These are phyloP conservation scores for Xylaria grammica DNA, from an alignment of 495 filamentous ascomycete species.

Conservation along the genomic window DNA sequence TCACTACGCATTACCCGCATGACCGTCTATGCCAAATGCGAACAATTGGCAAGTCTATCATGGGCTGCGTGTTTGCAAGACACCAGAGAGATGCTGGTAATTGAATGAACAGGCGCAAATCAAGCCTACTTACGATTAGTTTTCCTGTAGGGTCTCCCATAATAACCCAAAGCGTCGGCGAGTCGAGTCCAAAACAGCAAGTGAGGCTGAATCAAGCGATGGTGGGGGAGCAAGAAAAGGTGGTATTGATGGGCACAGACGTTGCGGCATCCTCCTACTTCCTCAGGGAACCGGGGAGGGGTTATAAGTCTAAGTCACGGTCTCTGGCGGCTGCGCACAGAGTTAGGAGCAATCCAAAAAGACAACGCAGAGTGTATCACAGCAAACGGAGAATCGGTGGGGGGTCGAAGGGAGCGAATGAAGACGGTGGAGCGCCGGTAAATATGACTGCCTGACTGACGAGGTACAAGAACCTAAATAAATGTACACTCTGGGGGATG, in stretches of 20 bases:
- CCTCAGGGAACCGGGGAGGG: neutral
- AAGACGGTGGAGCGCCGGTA: neutral
- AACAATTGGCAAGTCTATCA: neutral
- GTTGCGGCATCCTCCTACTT: constrained; percentile 15
- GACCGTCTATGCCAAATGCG: no score
- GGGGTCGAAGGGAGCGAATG: neutral
- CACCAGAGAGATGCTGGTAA: neutral
- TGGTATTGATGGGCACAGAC: constrained; percentile 4
- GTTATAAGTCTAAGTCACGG: neutral
- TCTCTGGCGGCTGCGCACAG: neutral
- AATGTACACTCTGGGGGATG: neutral
- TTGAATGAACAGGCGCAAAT: neutral
- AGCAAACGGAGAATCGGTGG: neutral
- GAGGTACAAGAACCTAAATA: neutral
- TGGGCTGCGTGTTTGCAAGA: neutral
- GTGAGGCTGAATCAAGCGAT: neutral
- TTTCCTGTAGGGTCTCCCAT: constrained; percentile 28
- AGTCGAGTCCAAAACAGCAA: neutral
- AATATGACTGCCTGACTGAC: neutral
- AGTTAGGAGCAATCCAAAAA: neutral
- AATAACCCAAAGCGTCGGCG: neutral
- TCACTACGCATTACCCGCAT: neutral
- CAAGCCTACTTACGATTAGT: constrained; percentile 27
- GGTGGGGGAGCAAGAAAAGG: constrained; percentile 9
- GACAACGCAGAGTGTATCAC: neutral